Evolutionary conservation across 306 rosid genomes (phyloP).

Genomic region (Adenanthera pavonina): DNA sequence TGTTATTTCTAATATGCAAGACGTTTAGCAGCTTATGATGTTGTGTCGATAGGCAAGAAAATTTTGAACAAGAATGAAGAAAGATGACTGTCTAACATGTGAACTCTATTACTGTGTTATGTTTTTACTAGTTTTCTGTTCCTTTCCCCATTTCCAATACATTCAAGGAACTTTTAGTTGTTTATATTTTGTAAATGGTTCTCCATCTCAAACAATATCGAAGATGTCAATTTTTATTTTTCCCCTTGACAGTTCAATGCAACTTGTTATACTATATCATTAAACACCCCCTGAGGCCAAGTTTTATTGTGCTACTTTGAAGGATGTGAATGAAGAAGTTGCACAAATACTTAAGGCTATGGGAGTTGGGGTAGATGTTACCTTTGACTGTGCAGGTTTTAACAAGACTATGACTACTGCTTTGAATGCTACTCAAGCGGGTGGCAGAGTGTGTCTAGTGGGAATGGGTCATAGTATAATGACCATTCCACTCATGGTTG

Average conservation of each 20-base stretch:
- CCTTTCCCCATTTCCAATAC: slow-evolving; percentile 2
- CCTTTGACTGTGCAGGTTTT: slow-evolving; percentile 89
- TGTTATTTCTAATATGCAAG: not conserved
- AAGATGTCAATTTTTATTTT: not conserved
- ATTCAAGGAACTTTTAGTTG: not conserved
- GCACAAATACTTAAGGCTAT: slow-evolving; percentile 61
- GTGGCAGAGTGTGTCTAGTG: not conserved
- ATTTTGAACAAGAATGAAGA: slow-evolving; percentile 2
- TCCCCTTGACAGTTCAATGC: not conserved
- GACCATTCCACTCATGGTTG: not conserved
- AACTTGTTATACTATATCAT: slow-evolving; percentile 1
- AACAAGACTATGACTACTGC: slow-evolving; percentile 61
- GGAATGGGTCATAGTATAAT: not conserved
- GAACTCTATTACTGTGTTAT: not conserved
- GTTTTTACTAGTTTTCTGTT: not conserved
- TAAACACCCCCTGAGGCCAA: slow-evolving; percentile 3
- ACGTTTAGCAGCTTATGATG: not conserved
- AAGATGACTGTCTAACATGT: not conserved
- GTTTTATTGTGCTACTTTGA: slow-evolving; percentile 7
- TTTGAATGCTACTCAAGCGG: slow-evolving; percentile 5
- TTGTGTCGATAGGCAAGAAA: not conserved
- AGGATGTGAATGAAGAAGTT: slow-evolving; percentile 80
- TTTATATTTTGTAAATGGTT: not conserved
- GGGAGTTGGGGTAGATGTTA: slow-evolving; percentile 65
- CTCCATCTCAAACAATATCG: not conserved